These are phyloP conservation scores for barrel medic (Medicago truncatula) DNA, from an alignment of 306 rosid species.

Conservation along the genomic window DNA sequence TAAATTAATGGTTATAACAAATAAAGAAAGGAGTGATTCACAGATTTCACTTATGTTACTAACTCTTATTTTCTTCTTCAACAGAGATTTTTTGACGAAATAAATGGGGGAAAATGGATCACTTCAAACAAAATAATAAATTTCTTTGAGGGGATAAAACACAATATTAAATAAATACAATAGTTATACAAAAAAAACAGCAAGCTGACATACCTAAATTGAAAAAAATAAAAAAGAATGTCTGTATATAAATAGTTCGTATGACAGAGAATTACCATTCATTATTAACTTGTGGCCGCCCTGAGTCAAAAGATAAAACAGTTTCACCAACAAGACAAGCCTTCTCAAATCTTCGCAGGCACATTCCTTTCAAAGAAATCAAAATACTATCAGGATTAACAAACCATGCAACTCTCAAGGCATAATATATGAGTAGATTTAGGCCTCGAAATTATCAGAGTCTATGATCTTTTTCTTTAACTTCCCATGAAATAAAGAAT, in stretches of 20 bases:
- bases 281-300: constrained; percentile 63
- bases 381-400: constrained; percentile 45
- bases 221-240: constrained; percentile 23
- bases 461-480: constrained; percentile 18
- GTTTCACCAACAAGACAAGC: constrained; percentile 77
- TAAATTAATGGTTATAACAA: constrained; percentile 34
- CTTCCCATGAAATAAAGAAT: constrained; percentile 35
- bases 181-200: constrained; percentile 24
- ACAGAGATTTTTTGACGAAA: neutral
- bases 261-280: constrained; percentile 67
- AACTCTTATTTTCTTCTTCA: constrained; percentile 17
- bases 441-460: constrained; percentile 29
- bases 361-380: constrained; percentile 77
- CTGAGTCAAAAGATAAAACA: constrained; percentile 57
- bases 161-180: neutral
- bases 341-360: constrained; percentile 79
- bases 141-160: too few species aligned
- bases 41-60: constrained; percentile 11
- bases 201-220: constrained; percentile 13
- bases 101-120: neutral
- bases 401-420: constrained; percentile 29
- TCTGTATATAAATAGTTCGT: constrained; percentile 3
- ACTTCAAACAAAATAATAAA: constrained; percentile 22
- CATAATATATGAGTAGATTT: constrained; percentile 30
- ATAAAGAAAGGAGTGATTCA: constrained; percentile 20